These are phyloP conservation scores for Ceratobasidium sp. DNA, from an alignment of 1,284 basidiomycete genomes.

Conservation along the genomic window DNA sequence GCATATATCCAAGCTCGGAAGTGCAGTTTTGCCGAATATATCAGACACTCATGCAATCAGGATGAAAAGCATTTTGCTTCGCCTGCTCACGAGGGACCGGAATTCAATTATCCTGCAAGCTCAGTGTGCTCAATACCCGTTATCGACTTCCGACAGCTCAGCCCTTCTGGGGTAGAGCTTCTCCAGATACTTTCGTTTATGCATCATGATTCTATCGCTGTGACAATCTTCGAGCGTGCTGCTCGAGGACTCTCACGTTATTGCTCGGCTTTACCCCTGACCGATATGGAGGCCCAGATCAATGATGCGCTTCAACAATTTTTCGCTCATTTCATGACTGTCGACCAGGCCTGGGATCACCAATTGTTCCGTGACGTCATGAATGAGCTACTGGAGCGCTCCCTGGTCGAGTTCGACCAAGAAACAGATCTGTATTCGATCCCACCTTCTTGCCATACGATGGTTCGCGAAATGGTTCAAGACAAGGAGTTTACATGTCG, in stretches of 20 bases:
- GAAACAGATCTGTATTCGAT: neutral
- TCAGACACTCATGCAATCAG: no score
- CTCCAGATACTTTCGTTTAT: conserved; percentile 2
- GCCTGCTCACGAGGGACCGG: no score
- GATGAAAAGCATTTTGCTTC: no score
- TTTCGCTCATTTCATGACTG: neutral
- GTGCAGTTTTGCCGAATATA: no score
- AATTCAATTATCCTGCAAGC: no score
- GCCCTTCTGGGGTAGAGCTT: neutral
- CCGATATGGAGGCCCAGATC: neutral
- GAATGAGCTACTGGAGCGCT: neutral
- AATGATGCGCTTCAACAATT: neutral
- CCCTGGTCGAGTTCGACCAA: neutral
- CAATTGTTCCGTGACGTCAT: neutral
- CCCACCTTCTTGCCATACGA: neutral
- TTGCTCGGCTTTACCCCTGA: neutral
- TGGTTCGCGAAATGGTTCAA: neutral
- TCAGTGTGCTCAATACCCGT: no score
- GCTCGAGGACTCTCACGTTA: neutral
- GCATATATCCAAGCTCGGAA: no score
- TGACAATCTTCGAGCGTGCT: conserved; percentile 3
- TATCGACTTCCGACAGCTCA: neutral
- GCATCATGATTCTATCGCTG: neutral
- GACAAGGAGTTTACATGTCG: neutral
- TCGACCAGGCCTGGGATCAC: neutral